Conservation (phyloP, 208 protist species). For the Vickermania spadyakhi region DNA sequence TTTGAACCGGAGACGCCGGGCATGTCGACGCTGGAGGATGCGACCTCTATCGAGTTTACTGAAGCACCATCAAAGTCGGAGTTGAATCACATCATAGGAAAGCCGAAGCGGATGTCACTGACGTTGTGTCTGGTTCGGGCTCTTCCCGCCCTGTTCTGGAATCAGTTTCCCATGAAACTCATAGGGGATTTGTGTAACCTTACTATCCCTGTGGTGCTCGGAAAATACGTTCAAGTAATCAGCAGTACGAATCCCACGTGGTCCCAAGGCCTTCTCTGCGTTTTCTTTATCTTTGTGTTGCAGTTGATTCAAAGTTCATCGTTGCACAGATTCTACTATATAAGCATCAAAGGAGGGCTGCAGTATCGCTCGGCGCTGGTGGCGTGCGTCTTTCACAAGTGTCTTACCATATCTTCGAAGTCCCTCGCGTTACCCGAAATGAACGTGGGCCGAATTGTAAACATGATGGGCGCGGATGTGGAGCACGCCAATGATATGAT, state of each 20-base stretch:
- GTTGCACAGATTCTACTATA: conserved; percentile 41
- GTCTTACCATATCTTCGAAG: conserved; percentile 31
- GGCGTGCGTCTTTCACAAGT: conserved; percentile 65
- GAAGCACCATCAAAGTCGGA: background rate
- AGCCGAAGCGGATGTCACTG: conserved; percentile 11
- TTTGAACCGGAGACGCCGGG: conserved; percentile 25
- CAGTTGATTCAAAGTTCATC: conserved; percentile 33
- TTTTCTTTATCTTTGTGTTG: conserved; percentile 28
- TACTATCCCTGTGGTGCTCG: conserved; percentile 40
- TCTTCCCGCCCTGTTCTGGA: conserved; percentile 21
- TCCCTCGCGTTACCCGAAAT: conserved; percentile 48
- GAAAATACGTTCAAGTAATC: conserved; percentile 26
- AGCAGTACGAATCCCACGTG: conserved; percentile 6
- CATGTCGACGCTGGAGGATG: conserved; percentile 48
- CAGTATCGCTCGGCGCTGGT: conserved; percentile 49
- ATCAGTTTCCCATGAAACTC: conserved; percentile 37
- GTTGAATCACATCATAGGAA: conserved; percentile 9
- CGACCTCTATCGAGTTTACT: conserved; percentile 17
- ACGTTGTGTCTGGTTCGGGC: conserved; percentile 13
- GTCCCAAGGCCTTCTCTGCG: conserved; percentile 27
- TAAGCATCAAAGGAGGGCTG: conserved; percentile 26
- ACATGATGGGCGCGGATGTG: conserved; percentile 74
- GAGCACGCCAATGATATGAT: conserved; percentile 34
- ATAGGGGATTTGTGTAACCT: conserved; percentile 35
- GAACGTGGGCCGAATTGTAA: conserved; percentile 78